Evolutionary conservation across 129 eudicot genomes (phyloP), one percentile per base, ranked within the genome.

Genomic region (Artemisia annua): DNA sequence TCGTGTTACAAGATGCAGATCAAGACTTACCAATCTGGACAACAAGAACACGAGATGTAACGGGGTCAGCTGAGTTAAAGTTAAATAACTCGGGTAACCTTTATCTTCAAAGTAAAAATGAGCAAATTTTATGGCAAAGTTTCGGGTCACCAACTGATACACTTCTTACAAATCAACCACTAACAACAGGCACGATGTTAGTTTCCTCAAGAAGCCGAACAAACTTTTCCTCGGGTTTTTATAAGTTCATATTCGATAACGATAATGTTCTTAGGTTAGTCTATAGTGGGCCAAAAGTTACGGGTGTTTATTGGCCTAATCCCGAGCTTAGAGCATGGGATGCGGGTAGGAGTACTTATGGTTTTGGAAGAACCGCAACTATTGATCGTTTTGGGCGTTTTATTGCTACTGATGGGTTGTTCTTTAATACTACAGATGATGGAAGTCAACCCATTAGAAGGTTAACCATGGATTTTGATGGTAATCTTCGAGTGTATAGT

Each of bases 121-220:
- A 35, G 62, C 16, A 48, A 9, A 64, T 63, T 12, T 16, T 87
- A 4, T 87, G 91, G 91, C 88, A 87, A 61, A 87, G 91, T 63
- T 87, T 83, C 39, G 76, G 79, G 20, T 81, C 58, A 7, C 91
- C 91, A 2, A 87, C 91, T 4, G 73, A 84, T 53, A 83, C 91
- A 0, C 84, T 87, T 80, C 84, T 87, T 71, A 84, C 86, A 1
- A 61, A 51, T 15, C 88, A 87, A 71, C 77, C 69, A 12, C 65
- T 87, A 1, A 81, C 86, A 0, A 72, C 71, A 48, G 58, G 63
- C 4, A 46, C 80, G 2, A 44, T 4, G 14, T 78, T 87, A 4
- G 58, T 83, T n/a, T 83, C 91, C 3, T 67, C 82, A 30, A 64
- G 84, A 79, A 84, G 82, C 66, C 48, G 1, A 52, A 69, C 68